Evolutionary conservation across 129 eudicot genomes (phyloP), one percentile per base, ranked within the genome.

Genomic region (Tagetes patula): DNA sequence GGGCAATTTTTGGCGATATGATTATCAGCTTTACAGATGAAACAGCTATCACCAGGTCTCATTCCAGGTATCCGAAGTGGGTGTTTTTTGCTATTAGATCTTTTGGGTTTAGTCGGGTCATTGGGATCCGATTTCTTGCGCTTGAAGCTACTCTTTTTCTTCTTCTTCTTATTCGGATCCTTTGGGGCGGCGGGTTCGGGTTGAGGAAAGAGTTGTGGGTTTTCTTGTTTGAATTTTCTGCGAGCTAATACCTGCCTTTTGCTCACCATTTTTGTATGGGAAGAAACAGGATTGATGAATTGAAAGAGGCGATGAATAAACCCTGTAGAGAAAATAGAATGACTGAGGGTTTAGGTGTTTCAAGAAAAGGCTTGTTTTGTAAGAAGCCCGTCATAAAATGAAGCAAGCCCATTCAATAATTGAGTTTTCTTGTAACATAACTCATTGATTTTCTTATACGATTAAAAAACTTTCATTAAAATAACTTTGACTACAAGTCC

Each of bases 41-140:
- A 95, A 73, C 97, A 95, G 78, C 94, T 85, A 46, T 95, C 99
- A 50, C 99, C 99, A 20, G 99, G 99, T 88, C 80, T 90, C 97
- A 95, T 88, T 41, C 99, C 99, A 32, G 96, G 94, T 43, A 95
- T 85, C 76, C 99, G 82, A 47, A 95, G 88, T 32, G 95, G 96
- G 80, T 87, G 96, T 63, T 85, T 90, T 20, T 63, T 84, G 69
- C 48, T 64, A 6, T 71, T 50, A 0, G 74, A n/a, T 52, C 68
- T 86, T 38, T 39, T 88, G 84, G 86, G 78, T 52, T 82, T 84
- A 67, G 31, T 79, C 38, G 96, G 81, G 67, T 82, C 85, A 71
- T 60, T 81, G 7, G 84, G 12, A 53, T 87, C 96, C n/a, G 96
- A 74, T 75, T 82, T 93, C 79, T 87, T 89, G 63, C 82, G 85